These are phyloP conservation scores for Penicillium manginii DNA, from an alignment of 495 filamentous ascomycete genomes.

Conservation along the genomic window DNA sequence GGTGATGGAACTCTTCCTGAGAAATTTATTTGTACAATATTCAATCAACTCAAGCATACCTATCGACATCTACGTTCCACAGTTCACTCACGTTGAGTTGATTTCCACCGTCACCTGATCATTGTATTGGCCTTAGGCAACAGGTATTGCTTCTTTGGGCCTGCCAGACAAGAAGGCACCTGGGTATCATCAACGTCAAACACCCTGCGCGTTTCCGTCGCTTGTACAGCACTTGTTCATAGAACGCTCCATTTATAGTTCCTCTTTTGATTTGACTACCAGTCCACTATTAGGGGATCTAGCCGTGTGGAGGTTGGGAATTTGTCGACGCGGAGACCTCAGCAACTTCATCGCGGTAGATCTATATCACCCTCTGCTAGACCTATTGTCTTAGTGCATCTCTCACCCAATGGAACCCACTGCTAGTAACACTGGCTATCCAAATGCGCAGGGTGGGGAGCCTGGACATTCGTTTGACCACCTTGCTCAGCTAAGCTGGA, in stretches of 20 bases:
- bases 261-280: too few species aligned
- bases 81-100: neutral
- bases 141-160: neutral
- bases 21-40: slow-evolving; percentile 14
- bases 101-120: slow-evolving; percentile 5
- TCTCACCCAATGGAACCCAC: neutral
- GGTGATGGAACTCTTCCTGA: neutral
- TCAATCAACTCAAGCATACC: neutral
- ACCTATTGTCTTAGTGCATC: neutral
- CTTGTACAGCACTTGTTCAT: neutral
- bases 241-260: neutral
- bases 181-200: neutral
- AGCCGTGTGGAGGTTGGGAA: too few species aligned
- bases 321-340: too few species aligned
- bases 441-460: neutral
- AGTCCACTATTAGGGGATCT: too few species aligned
- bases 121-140: slow-evolving; percentile 8
- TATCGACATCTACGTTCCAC: neutral
- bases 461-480: neutral
- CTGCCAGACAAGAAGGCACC: neutral
- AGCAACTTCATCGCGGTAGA: neutral
- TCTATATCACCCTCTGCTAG: neutral
- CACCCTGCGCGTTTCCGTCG: neutral
- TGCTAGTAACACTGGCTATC: neutral
- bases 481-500: slow-evolving; percentile 1